Base-by-base conservation (phyloP, 2,329 filamentous ascomycete species). In the Stemphylium vesicarium region DNA sequence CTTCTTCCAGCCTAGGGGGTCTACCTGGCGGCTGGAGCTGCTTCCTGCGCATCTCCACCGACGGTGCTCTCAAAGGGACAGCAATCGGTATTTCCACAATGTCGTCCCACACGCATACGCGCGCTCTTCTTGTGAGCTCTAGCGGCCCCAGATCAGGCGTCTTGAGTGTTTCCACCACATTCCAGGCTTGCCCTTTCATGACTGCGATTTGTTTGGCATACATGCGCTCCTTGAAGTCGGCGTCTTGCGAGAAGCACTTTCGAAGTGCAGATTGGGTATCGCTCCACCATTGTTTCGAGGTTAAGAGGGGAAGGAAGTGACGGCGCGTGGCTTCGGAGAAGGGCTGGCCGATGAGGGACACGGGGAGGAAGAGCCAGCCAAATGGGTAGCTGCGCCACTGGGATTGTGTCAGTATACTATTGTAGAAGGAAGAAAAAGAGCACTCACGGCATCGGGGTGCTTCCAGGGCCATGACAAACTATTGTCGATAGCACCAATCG, bases 141-240 rank as follows among this genome's bases (percentile, higher is more conserved):
- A 99, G 81, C 0, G 95, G 95, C 0, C 95, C 95, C 71, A 98
- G 94, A 70, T 98, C 95, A 0, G 86, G 82, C 15, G 90, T 90
- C 75, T 99, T 99, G 57, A 99, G 83, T 0, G 95, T 97, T 79
- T 99, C 95, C 4, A 99, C 95, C 0, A 99, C 95, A 72, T 99
- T 99, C 92, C 95, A 99, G 0, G 95, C 95, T 73, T 99, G 95
- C 10, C 95, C 95, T 77, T 99, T 99, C 92, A 99, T 96, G 55
- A 99, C 95, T 1, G 95, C 94, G 58, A 99, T 96, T 72, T 99
- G 95, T 63, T 91, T 88, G n/a, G 92, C 92, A 78, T 96, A 99
- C 95, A 99, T 99, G 77, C 91, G 89, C 78, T 99, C 95, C 74
- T 98, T 92, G 76, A 99, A 99, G 77, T 99, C 95, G 2, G 89